Evolutionary conservation across 2,329 filamentous ascomycete species (phyloP).

Genomic region (Cryphonectria japonica): DNA sequence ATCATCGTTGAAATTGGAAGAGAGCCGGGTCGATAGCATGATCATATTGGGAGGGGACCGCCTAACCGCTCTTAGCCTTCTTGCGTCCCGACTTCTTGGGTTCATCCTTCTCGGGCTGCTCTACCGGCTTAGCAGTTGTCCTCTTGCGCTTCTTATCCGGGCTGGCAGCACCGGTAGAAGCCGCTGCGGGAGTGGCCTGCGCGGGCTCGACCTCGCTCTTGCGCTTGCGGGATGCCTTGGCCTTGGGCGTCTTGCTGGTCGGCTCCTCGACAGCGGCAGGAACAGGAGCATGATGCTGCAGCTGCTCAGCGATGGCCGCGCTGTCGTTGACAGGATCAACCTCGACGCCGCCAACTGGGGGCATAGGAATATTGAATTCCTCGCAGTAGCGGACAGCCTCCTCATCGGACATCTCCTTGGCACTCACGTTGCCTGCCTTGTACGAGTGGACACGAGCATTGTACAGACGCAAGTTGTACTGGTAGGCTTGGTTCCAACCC

Average conservation of each 20-base stretch:
- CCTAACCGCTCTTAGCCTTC: constrained; percentile 54
- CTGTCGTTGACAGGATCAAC: constrained; percentile 53
- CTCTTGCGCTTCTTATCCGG: constrained; percentile 68
- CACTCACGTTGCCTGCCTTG: constrained; percentile 61
- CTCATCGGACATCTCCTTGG: constrained; percentile 64
- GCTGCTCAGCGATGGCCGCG: constrained; percentile 63
- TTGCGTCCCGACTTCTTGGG: constrained; percentile 64
- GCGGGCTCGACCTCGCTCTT: constrained; percentile 53
- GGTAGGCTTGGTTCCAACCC: constrained; percentile 69
- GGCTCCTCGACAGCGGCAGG: constrained; percentile 47
- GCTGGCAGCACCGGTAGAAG: constrained; percentile 44
- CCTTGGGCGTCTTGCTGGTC: constrained; percentile 61
- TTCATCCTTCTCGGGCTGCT: constrained; percentile 57
- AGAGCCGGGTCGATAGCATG: constrained; percentile 39
- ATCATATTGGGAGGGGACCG: constrained; percentile 35
- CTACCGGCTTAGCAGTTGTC: constrained; percentile 53
- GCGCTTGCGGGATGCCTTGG: constrained; percentile 55
- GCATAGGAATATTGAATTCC: constrained; percentile 57
- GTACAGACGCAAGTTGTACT: constrained; percentile 69
- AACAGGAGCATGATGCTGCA: constrained; percentile 49
- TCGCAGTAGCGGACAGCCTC: constrained; percentile 66
- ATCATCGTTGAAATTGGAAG: constrained; percentile 38
- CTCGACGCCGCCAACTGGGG: constrained; percentile 51
- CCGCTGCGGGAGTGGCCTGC: constrained; percentile 41
- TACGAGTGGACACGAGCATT: constrained; percentile 68